Evolutionary conservation across 2,329 filamentous ascomycete genomes (phyloP).

Genomic region (Cucurbitaria berberidis): DNA sequence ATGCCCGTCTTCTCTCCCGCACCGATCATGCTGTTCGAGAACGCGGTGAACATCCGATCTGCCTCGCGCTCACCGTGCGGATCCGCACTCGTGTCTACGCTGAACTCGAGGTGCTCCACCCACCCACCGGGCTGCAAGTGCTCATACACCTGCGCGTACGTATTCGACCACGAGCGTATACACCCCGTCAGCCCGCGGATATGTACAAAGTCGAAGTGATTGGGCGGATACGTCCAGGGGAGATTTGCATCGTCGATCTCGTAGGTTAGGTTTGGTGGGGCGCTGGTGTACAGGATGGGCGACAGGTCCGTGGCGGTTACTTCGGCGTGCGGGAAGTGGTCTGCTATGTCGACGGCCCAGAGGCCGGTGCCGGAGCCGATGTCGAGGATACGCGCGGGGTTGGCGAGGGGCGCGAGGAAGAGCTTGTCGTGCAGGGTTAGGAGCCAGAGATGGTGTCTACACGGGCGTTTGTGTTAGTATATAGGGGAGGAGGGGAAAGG

Average conservation of each 20-base stretch:
- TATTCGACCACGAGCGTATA: constrained; percentile 49
- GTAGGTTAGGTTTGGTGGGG: constrained; percentile 53
- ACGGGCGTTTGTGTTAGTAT: background rate
- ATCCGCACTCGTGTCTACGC: constrained; percentile 29
- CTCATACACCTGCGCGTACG: constrained; percentile 48
- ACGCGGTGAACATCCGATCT: constrained; percentile 30
- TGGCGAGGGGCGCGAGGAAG: constrained; percentile 41
- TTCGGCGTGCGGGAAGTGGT: constrained; percentile 43
- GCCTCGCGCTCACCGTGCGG: constrained; percentile 11
- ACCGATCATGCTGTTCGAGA: constrained; percentile 20
- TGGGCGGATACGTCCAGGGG: constrained; percentile 50
- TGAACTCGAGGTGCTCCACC: constrained; percentile 53
- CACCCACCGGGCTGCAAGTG: constrained; percentile 52
- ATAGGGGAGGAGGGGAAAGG: background rate
- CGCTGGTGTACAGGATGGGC: constrained; percentile 40
- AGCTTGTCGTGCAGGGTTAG: constrained; percentile 44
- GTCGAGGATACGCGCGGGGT: constrained; percentile 41
- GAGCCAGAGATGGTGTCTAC: constrained; percentile 44
- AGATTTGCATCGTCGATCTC: constrained; percentile 53
- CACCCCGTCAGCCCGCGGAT: constrained; percentile 50
- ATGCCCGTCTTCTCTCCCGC: constrained; percentile 32
- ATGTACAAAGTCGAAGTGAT: constrained; percentile 50
- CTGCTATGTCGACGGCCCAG: constrained; percentile 49
- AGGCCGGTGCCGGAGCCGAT: constrained; percentile 46
- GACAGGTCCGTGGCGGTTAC: constrained; percentile 47